Percentiles rank a stretch among this genome's conserved stretches.
phyloP scores from a whole-genome alignment of 2,329 filamentous ascomycete genomes.

The Aspergillus flavus region DNA sequence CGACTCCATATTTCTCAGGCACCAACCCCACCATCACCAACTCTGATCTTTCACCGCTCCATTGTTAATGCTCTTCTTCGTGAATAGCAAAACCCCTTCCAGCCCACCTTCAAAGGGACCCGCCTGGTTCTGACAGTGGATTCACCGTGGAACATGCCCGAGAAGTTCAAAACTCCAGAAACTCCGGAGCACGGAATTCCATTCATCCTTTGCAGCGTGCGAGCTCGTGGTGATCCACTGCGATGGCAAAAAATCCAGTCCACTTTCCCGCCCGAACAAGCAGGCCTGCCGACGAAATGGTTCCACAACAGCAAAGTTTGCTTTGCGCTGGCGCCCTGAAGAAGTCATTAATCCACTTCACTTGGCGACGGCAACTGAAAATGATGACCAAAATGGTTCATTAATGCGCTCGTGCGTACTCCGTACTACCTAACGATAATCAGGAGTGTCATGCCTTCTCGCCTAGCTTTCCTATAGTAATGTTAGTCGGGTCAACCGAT shows the following conservation, averaged over 20 bases:
- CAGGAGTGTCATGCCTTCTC: neutral
- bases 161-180: neutral
- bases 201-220: neutral
- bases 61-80: neutral
- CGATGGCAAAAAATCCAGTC: constrained; percentile 10
- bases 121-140: constrained; percentile 1
- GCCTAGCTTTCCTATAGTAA: constrained; percentile 7
- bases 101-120: neutral
- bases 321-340: neutral
- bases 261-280: constrained; percentile 16
- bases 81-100: neutral
- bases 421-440: neutral
- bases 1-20: neutral
- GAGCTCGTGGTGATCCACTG: constrained; percentile 2
- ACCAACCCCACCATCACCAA: neutral
- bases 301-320: constrained; percentile 11
- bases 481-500: neutral
- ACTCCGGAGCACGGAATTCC: neutral
- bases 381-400: neutral
- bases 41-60: neutral
- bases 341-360: neutral
- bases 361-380: neutral
- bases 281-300: constrained; percentile 15
- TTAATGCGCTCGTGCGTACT: neutral
- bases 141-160: neutral